These are phyloP conservation scores for Radiomyces spectabilis DNA, from an alignment of 192 early-diverging fungal genomes.

Conservation along the genomic window DNA sequence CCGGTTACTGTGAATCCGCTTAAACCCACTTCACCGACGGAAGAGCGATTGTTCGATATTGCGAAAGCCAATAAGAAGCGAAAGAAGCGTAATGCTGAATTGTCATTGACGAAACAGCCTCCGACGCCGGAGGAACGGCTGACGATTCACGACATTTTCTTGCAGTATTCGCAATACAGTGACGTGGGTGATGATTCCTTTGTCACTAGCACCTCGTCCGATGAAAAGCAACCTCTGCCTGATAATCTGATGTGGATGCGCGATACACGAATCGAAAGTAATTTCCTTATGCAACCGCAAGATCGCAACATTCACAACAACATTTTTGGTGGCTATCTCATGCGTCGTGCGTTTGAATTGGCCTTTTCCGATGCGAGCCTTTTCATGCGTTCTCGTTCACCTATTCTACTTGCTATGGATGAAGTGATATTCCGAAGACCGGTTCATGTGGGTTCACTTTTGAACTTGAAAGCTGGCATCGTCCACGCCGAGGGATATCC, in stretches of 20 bases:
- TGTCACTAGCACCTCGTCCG: slow-evolving; percentile 4
- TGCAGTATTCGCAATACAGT: slow-evolving; percentile 59
- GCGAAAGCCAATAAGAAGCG: slow-evolving; percentile 54
- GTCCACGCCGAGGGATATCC: slow-evolving; percentile 62
- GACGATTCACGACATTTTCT: slow-evolving; percentile 72
- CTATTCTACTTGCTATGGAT: slow-evolving; percentile 59
- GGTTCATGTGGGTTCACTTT: slow-evolving; percentile 74
- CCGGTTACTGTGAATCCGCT: slow-evolving; percentile 73
- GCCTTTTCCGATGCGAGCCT: slow-evolving; percentile 71
- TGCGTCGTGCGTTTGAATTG: slow-evolving; percentile 82
- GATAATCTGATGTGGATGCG: slow-evolving; percentile 21
- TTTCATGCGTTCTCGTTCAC: slow-evolving; percentile 49
- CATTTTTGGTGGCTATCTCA: slow-evolving; percentile 66
- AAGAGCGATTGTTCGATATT: slow-evolving; percentile 63
- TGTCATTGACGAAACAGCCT: slow-evolving; percentile 55
- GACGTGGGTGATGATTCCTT: slow-evolving; percentile 1
- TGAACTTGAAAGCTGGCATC: slow-evolving; percentile 71
- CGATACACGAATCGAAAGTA: slow-evolving; percentile 16
- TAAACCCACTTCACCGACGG: slow-evolving; percentile 59
- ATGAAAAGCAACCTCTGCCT: slow-evolving; percentile 7
- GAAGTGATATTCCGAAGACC: slow-evolving; percentile 77
- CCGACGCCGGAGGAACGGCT: slow-evolving; percentile 74
- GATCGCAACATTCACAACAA: slow-evolving; percentile 80
- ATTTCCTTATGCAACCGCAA: slow-evolving; percentile 64
- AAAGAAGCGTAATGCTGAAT: slow-evolving; percentile 32